These are phyloP conservation scores for Cryphonectria japonica DNA, from an alignment of 2,329 filamentous ascomycete genomes.

Conservation along the genomic window DNA sequence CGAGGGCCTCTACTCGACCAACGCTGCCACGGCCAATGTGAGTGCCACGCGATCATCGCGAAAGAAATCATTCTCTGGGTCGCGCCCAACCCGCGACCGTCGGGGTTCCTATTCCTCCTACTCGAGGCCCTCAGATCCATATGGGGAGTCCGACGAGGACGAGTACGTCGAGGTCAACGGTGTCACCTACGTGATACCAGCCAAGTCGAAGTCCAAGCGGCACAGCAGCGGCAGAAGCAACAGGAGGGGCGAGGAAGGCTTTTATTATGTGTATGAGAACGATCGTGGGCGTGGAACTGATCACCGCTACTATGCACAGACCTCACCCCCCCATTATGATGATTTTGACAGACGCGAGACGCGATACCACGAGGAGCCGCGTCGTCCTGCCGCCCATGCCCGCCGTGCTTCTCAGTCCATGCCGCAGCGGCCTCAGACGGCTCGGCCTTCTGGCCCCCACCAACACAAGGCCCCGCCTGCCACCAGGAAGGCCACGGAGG, in stretches of 20 bases:
- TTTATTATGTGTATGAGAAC: slow-evolving; percentile 46
- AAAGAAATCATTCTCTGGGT: slow-evolving; percentile 53
- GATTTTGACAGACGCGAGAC: slow-evolving; percentile 47
- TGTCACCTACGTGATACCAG: slow-evolving; percentile 56
- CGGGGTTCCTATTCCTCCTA: slow-evolving; percentile 62
- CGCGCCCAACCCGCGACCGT: slow-evolving; percentile 55
- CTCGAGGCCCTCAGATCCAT: slow-evolving; percentile 60
- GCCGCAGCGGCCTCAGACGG: slow-evolving; percentile 57
- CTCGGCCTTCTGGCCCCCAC: slow-evolving; percentile 49
- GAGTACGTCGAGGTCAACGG: slow-evolving; percentile 60
- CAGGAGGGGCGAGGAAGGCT: slow-evolving; percentile 34
- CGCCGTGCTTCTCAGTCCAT: slow-evolving; percentile 54
- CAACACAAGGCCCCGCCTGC: slow-evolving; percentile 43
- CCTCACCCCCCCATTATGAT: slow-evolving; percentile 33
- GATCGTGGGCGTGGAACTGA: slow-evolving; percentile 62
- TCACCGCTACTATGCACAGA: slow-evolving; percentile 60
- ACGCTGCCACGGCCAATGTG: slow-evolving; percentile 64
- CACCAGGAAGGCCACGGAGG: slow-evolving; percentile 55
- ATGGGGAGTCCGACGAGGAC: slow-evolving; percentile 69
- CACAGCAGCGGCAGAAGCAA: slow-evolving; percentile 29
- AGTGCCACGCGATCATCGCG: slow-evolving; percentile 55
- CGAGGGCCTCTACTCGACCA: slow-evolving; percentile 56
- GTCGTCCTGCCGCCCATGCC: slow-evolving; percentile 46
- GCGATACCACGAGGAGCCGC: slow-evolving; percentile 45
- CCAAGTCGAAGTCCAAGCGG: slow-evolving; percentile 53